These are phyloP conservation scores for Ichthyophthirius multifiliis DNA, from an alignment of 169 alveolate genomes.

Conservation along the genomic window DNA sequence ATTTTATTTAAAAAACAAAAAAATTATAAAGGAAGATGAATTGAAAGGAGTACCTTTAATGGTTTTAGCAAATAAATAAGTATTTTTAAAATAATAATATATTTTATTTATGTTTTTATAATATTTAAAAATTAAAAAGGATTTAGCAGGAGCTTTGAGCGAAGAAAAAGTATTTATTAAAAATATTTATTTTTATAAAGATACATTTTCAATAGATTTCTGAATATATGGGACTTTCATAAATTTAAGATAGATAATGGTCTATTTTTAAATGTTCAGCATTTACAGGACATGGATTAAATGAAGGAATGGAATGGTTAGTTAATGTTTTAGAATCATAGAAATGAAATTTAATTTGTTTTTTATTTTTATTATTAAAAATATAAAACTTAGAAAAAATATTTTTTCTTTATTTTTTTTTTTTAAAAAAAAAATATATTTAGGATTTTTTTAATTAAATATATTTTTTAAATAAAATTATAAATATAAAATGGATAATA, in stretches of 20 bases:
- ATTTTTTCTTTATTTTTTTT: no score
- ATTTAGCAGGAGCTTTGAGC: constrained; percentile 16
- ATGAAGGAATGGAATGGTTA: constrained; percentile 42
- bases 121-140: neutral
- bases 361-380: no score
- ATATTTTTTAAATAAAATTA: no score
- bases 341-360: no score
- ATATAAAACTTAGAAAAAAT: no score
- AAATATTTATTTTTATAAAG: neutral
- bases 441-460: no score
- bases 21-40: constrained; percentile 60
- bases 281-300: constrained; percentile 23
- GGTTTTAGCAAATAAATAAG: constrained; percentile 80
- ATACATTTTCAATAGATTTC: neutral
- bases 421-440: no score
- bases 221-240: constrained; percentile 13
- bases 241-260: constrained; percentile 30
- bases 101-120: neutral
- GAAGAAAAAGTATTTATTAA: neutral
- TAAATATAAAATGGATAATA: no score
- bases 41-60: constrained; percentile 82
- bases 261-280: constrained; percentile 41
- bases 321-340: constrained; percentile 15
- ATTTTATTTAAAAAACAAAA: neutral
- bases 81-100: neutral